These are phyloP conservation scores for Zizania latifolia DNA, from an alignment of 176 grass and related monocot species.

Conservation along the genomic window DNA sequence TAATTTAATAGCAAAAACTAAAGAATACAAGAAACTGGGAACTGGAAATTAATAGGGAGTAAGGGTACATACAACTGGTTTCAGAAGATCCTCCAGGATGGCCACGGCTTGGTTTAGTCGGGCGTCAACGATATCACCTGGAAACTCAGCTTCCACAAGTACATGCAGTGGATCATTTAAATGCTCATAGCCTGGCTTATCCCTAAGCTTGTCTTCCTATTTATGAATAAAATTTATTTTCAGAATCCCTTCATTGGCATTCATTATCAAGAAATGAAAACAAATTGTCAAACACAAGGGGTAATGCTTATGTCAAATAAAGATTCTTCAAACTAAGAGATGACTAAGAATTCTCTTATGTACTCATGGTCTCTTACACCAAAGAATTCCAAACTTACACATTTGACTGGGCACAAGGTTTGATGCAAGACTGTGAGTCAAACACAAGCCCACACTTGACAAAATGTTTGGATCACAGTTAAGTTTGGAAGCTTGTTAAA, in stretches of 20 bases:
- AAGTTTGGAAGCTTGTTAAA: constrained; percentile 8
- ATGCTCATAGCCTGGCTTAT: constrained; percentile 92
- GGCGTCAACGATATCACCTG: constrained; percentile 56
- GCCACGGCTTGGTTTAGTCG: constrained; percentile 75
- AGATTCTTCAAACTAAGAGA: background rate
- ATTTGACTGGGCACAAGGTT: background rate
- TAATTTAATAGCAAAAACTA: background rate
- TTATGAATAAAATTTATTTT: constrained; percentile 9
- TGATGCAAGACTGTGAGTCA: background rate
- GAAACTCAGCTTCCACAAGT: constrained; percentile 79
- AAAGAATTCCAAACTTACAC: background rate
- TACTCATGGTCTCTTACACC: background rate
- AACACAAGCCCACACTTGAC: background rate
- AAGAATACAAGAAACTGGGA: background rate
- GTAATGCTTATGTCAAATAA: background rate
- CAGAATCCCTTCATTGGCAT: background rate
- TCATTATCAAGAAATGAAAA: background rate
- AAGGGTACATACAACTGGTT: constrained; percentile 63
- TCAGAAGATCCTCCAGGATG: constrained; percentile 86
- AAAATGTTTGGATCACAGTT: background rate
- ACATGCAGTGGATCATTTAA: constrained; percentile 94
- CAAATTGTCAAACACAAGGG: background rate
- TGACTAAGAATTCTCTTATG: background rate
- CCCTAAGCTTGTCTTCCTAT: constrained; percentile 90
- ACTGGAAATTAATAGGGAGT: background rate